Evolutionary conservation across 306 rosid species (phyloP).

Genomic region (Prinsepia uniflora): DNA sequence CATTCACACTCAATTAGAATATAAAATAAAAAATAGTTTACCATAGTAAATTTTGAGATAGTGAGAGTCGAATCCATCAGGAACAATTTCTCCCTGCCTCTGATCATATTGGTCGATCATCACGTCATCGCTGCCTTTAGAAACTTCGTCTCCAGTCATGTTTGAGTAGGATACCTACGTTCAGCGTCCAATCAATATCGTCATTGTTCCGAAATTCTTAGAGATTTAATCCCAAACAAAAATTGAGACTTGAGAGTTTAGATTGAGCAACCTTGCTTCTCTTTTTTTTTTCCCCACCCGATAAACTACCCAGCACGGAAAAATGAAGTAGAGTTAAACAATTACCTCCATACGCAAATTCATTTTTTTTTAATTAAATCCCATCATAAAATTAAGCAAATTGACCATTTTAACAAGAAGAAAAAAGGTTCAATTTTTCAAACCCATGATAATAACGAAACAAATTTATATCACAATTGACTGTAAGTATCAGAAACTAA

Average conservation of each 20-base stretch:
- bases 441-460: neutral
- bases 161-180: neutral
- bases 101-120: conserved; percentile 39
- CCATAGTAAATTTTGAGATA: conserved; percentile 66
- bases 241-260: neutral
- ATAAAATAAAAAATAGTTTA: conserved; percentile 3
- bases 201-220: neutral
- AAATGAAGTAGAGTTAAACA: no score
- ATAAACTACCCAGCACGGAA: neutral
- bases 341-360: no score
- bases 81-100: conserved; percentile 23
- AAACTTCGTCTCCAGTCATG: conserved; percentile 38
- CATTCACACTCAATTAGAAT: neutral
- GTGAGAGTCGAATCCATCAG: conserved; percentile 39
- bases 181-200: neutral
- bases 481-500: neutral
- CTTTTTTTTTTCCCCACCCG: neutral
- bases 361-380: neutral
- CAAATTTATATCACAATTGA: neutral
- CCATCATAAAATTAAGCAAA: neutral
- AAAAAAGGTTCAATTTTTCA: neutral
- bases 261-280: neutral
- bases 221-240: neutral
- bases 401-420: neutral
- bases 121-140: conserved; percentile 38